Evolutionary conservation across 2,329 filamentous ascomycete species (phyloP), one percentile per base, ranked within the genome.

Genomic region (Fusarium torreyae): DNA sequence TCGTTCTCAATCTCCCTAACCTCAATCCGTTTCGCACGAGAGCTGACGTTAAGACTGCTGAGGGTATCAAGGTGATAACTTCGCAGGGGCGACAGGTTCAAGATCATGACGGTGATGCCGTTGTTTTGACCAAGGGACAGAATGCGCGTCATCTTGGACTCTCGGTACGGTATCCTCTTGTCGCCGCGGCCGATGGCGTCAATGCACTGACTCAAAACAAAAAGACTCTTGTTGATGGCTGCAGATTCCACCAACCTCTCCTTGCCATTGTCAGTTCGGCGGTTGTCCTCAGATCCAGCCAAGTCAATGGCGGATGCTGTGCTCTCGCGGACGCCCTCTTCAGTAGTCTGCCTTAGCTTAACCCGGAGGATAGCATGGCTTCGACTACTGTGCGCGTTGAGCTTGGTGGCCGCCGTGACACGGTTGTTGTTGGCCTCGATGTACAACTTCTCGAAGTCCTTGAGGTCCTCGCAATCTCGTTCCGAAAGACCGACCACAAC

Each of bases 71-170:
- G 86, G 76, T 98, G 95, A 77, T 97, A 98, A 72, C 93, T 94
- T 66, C 93, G 89, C n/a, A 97, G 86, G 0, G 96, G 94, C 0
- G 95, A 93, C 4, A 98, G 87, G 76, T 98, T 98, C 38, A 98
- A 85, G 61, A 98, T 96, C 96, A 98, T 98, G 76, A 98, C 88
- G 0, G 94, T 98, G 71, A 97, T 89, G 51, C 96, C 95, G 69
- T 97, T 94, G 81, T 98, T 98, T 81, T 98, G 95, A 4, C 95
- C 95, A 10, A 98, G 82, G 1, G 92, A 95, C 26, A 98, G 81
- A 57, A 98, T 98, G 46, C 95, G 88, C 1, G 96, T 98, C 95
- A 98, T 98, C 84, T 98, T 98, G 55, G 92, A 96, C 78, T 98
- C 95, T 58, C 95, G 88, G 78, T 97, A 98, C 0, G 96, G 95